Evolutionary conservation across 192 early-diverging fungal genomes (phyloP).

Genomic region (Entophlyctis luteolus): DNA sequence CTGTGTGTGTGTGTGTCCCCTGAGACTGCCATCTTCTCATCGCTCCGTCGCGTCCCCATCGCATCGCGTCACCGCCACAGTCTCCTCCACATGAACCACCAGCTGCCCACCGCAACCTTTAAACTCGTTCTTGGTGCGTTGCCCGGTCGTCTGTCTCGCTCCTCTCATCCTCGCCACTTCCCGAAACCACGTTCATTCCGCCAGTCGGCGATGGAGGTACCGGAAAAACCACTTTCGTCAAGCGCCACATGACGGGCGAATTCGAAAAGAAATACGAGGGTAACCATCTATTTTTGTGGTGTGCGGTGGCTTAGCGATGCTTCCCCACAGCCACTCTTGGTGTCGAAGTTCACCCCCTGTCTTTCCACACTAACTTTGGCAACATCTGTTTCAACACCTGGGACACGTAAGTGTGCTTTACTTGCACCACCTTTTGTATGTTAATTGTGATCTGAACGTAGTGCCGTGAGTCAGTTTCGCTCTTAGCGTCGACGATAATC

Average conservation of each 20-base stretch:
- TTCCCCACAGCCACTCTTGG: conserved; percentile 83
- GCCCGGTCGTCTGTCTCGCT: background rate
- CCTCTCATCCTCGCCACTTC: background rate
- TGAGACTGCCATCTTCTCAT: too few species aligned
- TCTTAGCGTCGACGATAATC: too few species aligned
- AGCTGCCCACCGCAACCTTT: conserved; percentile 64
- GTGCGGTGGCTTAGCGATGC: background rate
- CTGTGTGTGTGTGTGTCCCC: too few species aligned
- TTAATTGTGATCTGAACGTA: too few species aligned
- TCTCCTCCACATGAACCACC: too few species aligned
- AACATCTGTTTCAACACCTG: conserved; percentile 97
- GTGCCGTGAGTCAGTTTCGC: too few species aligned
- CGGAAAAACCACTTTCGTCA: conserved; percentile 99
- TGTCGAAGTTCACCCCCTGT: conserved; percentile 98
- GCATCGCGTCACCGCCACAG: too few species aligned
- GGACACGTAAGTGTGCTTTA: conserved; percentile 70
- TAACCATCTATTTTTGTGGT: conserved; percentile 40
- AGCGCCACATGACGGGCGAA: conserved; percentile 99
- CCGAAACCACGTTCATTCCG: background rate
- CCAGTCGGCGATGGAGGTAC: conserved; percentile 96
- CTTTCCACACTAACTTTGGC: conserved; percentile 97
- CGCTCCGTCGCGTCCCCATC: too few species aligned
- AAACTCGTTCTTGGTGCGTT: conserved; percentile 83
- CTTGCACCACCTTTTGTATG: too few species aligned
- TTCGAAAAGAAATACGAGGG: conserved; percentile 99